Evolutionary conservation across 2,329 filamentous ascomycete species (phyloP).

Genomic region (Venturia oleaginea): DNA sequence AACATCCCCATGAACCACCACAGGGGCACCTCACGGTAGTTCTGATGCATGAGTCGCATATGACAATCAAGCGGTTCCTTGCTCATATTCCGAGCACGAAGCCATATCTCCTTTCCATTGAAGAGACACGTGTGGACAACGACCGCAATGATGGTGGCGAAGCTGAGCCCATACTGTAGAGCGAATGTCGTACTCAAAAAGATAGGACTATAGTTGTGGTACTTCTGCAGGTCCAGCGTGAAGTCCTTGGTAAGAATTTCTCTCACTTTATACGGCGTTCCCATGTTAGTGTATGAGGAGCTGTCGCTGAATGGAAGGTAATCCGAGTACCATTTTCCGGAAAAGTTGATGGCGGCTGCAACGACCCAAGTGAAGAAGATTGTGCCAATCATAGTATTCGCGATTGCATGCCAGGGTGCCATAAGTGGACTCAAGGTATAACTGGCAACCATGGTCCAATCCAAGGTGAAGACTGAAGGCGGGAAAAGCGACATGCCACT

Average conservation of each 20-base stretch:
- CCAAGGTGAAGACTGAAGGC: slow-evolving; percentile 20
- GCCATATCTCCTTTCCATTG: slow-evolving; percentile 30
- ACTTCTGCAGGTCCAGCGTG: slow-evolving; percentile 26
- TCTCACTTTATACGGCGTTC: slow-evolving; percentile 25
- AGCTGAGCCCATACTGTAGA: slow-evolving; percentile 29
- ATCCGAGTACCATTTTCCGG: slow-evolving; percentile 20
- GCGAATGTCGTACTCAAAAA: slow-evolving; percentile 31
- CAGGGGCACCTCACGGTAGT: slow-evolving; percentile 26
- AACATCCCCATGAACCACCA: slow-evolving; percentile 45
- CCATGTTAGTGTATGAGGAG: slow-evolving; percentile 28
- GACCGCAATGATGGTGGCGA: slow-evolving; percentile 29
- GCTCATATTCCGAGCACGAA: slow-evolving; percentile 25
- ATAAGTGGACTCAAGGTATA: slow-evolving; percentile 14
- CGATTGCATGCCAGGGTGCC: slow-evolving; percentile 14
- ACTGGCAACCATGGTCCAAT: slow-evolving; percentile 14
- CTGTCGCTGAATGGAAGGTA: slow-evolving; percentile 26
- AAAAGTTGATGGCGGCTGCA: slow-evolving; percentile 21
- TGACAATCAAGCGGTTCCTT: slow-evolving; percentile 27
- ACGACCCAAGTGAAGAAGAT: slow-evolving; percentile 17
- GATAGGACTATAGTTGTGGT: slow-evolving; percentile 28
- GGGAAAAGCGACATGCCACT: slow-evolving; percentile 60
- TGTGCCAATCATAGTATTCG: slow-evolving; percentile 12
- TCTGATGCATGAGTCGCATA: slow-evolving; percentile 23
- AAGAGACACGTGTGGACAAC: slow-evolving; percentile 28
- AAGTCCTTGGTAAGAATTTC: slow-evolving; percentile 23